Evolutionary conservation across 2,329 filamentous ascomycete genomes (phyloP).

Genomic region (Aspergillus amoenus): DNA sequence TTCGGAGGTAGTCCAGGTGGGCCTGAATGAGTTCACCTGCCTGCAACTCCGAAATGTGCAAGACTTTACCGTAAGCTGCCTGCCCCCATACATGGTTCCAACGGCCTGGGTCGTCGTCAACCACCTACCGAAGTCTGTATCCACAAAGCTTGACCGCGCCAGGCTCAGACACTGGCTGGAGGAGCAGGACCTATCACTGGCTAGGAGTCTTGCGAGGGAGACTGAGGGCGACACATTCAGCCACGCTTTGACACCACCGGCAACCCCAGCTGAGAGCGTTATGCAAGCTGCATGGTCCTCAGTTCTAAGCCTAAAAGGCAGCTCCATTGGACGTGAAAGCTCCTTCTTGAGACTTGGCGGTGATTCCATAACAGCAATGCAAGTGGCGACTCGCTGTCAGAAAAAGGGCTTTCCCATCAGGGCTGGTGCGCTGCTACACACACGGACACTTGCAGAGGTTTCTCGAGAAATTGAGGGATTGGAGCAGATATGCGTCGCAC

Average conservation of each 20-base stretch:
- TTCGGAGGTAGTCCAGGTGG: background rate
- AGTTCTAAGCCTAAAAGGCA: background rate
- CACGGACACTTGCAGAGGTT: no score
- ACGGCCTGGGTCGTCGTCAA: constrained; percentile 3
- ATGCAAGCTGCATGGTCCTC: background rate
- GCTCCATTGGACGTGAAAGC: background rate
- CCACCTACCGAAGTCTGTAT: constrained; percentile 1
- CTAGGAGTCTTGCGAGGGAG: no score
- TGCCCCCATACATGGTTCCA: constrained; percentile 6
- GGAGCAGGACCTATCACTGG: background rate
- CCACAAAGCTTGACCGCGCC: constrained; percentile 11
- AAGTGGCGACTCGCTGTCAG: background rate
- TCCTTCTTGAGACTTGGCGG: constrained; percentile 6
- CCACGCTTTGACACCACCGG: background rate
- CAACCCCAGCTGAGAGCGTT: no score
- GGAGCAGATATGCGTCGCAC: no score
- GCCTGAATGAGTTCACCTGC: no score
- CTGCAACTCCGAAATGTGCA: no score
- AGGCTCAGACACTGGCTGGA: constrained; percentile 4
- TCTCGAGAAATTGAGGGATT: no score
- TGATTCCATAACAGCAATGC: constrained; percentile 13
- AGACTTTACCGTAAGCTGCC: background rate
- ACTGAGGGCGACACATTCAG: background rate
- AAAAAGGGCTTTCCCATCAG: no score
- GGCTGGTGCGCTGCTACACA: no score